These are phyloP conservation scores for Mycogone perniciosa DNA, from an alignment of 2,329 filamentous ascomycete species.

Conservation along the genomic window DNA sequence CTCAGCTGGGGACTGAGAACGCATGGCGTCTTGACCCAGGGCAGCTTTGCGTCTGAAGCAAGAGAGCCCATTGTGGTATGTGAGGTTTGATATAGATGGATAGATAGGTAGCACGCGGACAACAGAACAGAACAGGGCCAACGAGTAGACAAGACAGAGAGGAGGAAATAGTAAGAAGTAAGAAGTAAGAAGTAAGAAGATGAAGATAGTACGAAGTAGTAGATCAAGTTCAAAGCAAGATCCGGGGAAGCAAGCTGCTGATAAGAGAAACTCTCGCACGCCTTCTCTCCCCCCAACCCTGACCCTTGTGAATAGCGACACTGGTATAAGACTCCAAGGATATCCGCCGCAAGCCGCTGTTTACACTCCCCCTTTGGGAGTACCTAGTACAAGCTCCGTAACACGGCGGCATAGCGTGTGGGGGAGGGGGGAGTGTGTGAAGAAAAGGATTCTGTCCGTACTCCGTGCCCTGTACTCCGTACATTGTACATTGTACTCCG, in stretches of 20 bases:
- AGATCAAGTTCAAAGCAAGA: neutral
- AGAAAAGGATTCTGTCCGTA: too few species aligned
- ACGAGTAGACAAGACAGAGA: neutral
- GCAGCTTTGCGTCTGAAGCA: slow-evolving; percentile 34
- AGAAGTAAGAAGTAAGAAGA: neutral
- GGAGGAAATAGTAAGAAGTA: neutral
- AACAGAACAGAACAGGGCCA: neutral
- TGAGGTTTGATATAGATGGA: neutral
- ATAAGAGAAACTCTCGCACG: neutral
- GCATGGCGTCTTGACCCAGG: slow-evolving; percentile 68
- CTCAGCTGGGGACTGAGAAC: slow-evolving; percentile 62
- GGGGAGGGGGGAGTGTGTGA: neutral
- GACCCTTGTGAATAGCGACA: neutral
- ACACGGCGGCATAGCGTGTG: neutral
- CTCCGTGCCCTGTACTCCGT: too few species aligned
- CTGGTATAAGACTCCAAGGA: neutral
- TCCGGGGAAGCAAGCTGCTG: slow-evolving; percentile 5
- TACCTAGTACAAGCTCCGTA: too few species aligned
- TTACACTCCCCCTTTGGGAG: too few species aligned
- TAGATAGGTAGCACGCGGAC: neutral
- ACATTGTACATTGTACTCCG: too few species aligned
- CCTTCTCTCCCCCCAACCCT: neutral
- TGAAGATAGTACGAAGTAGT: neutral
- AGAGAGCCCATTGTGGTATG: slow-evolving; percentile 35
- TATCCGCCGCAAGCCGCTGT: slow-evolving; percentile 13